phyloP scores from a whole-genome alignment of 306 rosid species.

The Cucurbita maxima region DNA sequence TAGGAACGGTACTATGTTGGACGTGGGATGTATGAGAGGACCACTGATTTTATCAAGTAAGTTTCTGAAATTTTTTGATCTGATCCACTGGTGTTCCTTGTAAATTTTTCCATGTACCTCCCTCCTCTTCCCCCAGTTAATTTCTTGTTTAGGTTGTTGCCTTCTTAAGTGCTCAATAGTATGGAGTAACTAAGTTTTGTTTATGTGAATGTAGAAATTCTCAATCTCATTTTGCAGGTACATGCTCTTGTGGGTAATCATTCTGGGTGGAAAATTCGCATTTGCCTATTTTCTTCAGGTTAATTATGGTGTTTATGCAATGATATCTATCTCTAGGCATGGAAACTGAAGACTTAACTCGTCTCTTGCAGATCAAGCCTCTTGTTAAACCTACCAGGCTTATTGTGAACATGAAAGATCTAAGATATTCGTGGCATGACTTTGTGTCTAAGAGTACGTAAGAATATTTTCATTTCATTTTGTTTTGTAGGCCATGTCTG shows the following conservation, averaged over 20 bases:
- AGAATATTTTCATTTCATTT: not conserved
- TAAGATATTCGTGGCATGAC: slow-evolving; percentile 77
- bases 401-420: slow-evolving; percentile 17
- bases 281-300: slow-evolving; percentile 97
- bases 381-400: slow-evolving; percentile 54
- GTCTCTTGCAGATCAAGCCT: slow-evolving; percentile 59
- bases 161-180: not conserved
- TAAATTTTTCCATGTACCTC: not conserved
- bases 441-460: slow-evolving; percentile 59
- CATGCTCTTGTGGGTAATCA: slow-evolving; percentile 69
- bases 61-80: slow-evolving; percentile 6
- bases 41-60: slow-evolving; percentile 80
- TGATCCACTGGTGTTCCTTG: not conserved
- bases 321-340: not conserved
- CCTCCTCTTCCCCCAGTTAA: not conserved
- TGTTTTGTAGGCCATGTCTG: not conserved
- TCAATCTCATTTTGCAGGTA: slow-evolving; percentile 37
- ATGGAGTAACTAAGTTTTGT: not conserved
- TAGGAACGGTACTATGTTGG: slow-evolving; percentile 93
- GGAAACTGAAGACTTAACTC: not conserved
- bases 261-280: slow-evolving; percentile 64
- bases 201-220: not conserved
- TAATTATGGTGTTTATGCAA: not conserved
- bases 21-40: slow-evolving; percentile 91
- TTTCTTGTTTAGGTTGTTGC: not conserved